Base-by-base conservation (phyloP, 2,329 filamentous ascomycete genomes). In the Pseudofabraea citricarpa region DNA sequence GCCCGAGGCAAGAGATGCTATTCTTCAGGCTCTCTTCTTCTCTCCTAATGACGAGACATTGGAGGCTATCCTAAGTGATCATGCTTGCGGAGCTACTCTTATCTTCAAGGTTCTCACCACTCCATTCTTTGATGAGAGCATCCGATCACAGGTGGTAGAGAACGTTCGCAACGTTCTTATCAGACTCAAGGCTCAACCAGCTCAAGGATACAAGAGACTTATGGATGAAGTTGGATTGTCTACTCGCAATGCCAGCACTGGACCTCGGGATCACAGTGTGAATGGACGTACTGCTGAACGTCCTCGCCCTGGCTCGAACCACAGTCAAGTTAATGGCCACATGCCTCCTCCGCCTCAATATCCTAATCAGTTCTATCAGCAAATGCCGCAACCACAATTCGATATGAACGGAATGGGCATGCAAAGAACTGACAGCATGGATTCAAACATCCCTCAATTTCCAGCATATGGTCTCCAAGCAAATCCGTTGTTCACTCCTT, bases 51-150 rank as follows among this genome's bases (percentile, higher is more conserved):
- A 97, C 57, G 83, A 90, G 54, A 81, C 87, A 2, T 69, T 98
- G 31, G 90, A 95, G 62, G 87, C 88, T 43, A 97, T 98, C 47
- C 73, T 98, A 24, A 86, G 81, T 49, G 93, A 98, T 61, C 89
- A 94, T 58, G 81, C 86, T 36, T 97, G 90, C 53, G 93, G 93
- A 43, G 89, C 91, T 3, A 97, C 91, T 1, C 71, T 98, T 54
- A 97, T 98, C 58, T 98, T 97, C 79, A 98, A 98, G 74, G 90
- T 97, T 24, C 74, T 98, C 44, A 97, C 93, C 0, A 97, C 90
- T 6, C 93, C 93, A 0, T 97, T 96, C 76, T 90, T 97, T 52
- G 93, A 98, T 53, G 93, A 98, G 63, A 82, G 74, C 41, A 90
- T 96, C 61, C 85, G 93, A 37, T 73, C 77, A 36, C 87, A 96